Evolutionary conservation across 768 basidiomycete genomes (phyloP).

Genomic region (Tulasnella sp.): DNA sequence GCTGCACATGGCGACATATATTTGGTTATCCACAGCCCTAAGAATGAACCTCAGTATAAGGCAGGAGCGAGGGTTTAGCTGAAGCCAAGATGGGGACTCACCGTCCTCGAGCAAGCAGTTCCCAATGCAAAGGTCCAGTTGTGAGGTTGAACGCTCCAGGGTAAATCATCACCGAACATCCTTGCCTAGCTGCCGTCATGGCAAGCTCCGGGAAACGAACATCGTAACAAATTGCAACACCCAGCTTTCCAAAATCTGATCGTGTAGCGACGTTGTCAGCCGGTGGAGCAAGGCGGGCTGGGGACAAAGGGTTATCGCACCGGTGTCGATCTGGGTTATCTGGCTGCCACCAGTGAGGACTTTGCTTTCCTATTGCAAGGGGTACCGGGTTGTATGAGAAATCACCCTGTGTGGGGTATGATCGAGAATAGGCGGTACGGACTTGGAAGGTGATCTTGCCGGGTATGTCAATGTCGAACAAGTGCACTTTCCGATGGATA

Average conservation of each 20-base stretch:
- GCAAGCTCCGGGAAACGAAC: slow-evolving; percentile 92
- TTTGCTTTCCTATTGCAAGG: slow-evolving; percentile 68
- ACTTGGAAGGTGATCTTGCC: slow-evolving; percentile 89
- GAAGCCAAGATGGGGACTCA: slow-evolving; percentile 38
- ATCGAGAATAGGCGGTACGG: neutral
- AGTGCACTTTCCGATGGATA: slow-evolving; percentile 88
- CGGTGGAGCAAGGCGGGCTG: neutral
- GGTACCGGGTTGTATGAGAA: neutral
- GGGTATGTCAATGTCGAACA: slow-evolving; percentile 97
- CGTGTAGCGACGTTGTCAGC: neutral
- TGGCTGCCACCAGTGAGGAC: slow-evolving; percentile 72
- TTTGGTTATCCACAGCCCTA: slow-evolving; percentile 94
- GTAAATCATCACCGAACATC: slow-evolving; percentile 87
- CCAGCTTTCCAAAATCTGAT: slow-evolving; percentile 95
- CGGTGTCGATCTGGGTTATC: slow-evolving; percentile 82
- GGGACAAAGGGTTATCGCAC: slow-evolving; percentile 41
- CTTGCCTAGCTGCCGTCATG: slow-evolving; percentile 83
- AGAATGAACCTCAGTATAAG: neutral
- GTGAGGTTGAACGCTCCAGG: slow-evolving; percentile 95
- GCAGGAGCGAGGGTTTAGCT: neutral
- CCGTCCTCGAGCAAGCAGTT: slow-evolving; percentile 81
- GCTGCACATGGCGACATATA: slow-evolving; percentile 95
- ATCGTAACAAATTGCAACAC: slow-evolving; percentile 95
- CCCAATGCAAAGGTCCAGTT: slow-evolving; percentile 96
- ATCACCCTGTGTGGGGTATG: slow-evolving; percentile 18